Base-by-base conservation (phyloP, 2,329 filamentous ascomycete genomes). In the Phialocephala subalpina region DNA sequence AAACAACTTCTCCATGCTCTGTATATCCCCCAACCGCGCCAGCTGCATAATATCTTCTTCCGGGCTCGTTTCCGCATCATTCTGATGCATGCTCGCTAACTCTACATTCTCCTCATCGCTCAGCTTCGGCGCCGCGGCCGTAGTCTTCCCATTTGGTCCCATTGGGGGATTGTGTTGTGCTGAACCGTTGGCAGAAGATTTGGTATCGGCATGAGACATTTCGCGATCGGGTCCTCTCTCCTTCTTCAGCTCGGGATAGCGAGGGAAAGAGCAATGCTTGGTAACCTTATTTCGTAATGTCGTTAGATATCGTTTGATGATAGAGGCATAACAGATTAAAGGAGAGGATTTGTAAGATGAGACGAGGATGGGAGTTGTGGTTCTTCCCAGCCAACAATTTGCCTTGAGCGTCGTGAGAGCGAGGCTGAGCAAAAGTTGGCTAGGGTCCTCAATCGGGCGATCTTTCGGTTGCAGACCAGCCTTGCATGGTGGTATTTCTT, bases 1-100 rank as follows among this genome's bases (percentile, higher is more conserved):
- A 73, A 97, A 97, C 60, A 99, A 84, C 82, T 90, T 94, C 82
- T 97, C 92, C 83, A 99, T 96, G 61, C 88, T 91, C 8, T 85
- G 83, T 67, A 97, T 87, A 77, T 99, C 94, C 64, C 97, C 96
- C 72, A 97, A 80, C 67, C 96, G 86, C 47, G 96, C 94, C 77
- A 97, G 82, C 82, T 97, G 95, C 95, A 99, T 98, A 72, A 99
- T 90, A 81, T 99, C 95, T 72, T 92, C 87, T 75, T 92, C 88
- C 3, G 77, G 72, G 56, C 38, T 69, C 20, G 63, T 55, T 16
- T 67, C 70, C 5, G 69, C 69, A 11, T 67, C 73, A 6, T 72
- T 59, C 1, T 72, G 60, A 33, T 72, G 59, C 56, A 78, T 76
- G 40, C 75, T 72, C 35, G 74, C 73, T 63, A 78, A 68, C 66